phyloP scores from a whole-genome alignment of 805 yeast species.

The Vanderwaltozyma polyspora region DNA sequence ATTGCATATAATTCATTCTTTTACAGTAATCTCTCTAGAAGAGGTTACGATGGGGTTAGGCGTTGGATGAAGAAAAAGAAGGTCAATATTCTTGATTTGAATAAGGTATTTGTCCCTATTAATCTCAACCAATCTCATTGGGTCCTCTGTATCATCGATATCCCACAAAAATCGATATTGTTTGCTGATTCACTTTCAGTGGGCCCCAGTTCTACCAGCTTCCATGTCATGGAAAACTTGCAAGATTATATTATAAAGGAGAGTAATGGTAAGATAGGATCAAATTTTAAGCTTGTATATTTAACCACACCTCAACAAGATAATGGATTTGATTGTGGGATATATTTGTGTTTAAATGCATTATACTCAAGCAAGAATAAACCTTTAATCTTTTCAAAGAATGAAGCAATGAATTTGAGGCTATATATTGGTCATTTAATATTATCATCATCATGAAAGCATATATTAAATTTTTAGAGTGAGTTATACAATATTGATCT shows the following conservation, averaged over 20 bases:
- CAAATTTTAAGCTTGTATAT: constrained; percentile 25
- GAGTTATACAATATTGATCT: too few species aligned
- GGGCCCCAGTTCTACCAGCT: constrained; percentile 28
- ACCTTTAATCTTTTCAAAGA: constrained; percentile 45
- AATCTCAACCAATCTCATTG: constrained; percentile 78
- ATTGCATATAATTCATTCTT: constrained; percentile 86
- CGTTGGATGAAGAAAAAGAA: constrained; percentile 78
- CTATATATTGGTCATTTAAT: constrained; percentile 29
- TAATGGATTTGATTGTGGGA: constrained; percentile 93
- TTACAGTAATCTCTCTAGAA: constrained; percentile 53
- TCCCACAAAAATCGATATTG: constrained; percentile 42
- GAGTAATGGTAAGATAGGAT: constrained; percentile 33
- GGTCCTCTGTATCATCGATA: constrained; percentile 77
- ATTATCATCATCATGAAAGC: not conserved
- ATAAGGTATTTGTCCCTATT: constrained; percentile 68
- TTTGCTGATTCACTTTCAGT: constrained; percentile 65
- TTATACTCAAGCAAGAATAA: constrained; percentile 43
- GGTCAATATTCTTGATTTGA: constrained; percentile 50
- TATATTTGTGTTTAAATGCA: constrained; percentile 74
- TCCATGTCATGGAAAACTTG: constrained; percentile 35
- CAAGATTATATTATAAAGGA: constrained; percentile 58
- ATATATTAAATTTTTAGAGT: too few species aligned
- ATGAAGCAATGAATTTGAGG: constrained; percentile 60
- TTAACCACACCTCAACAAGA: constrained; percentile 63
- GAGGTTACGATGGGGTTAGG: constrained; percentile 72